A percentile compares a stretch with the other conserved stretches of the same genome.
Evolutionary conservation across 139 green algal species (phyloP).

Genomic region (Chloropicon primus): DNA sequence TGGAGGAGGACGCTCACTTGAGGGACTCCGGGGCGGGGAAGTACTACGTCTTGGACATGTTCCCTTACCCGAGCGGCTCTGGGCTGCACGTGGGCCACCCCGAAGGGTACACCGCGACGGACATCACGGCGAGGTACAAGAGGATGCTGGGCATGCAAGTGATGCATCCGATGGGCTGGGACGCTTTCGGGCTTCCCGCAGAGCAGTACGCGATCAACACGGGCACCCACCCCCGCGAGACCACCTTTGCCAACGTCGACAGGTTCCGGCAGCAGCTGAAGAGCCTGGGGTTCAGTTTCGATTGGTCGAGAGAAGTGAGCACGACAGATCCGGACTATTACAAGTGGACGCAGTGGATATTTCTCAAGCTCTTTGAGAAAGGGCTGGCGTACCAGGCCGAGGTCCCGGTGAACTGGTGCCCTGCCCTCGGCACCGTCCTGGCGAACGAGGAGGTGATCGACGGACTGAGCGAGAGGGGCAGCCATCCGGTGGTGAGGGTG

Average conservation of each 20-base stretch:
- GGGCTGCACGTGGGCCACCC: constrained; percentile 81
- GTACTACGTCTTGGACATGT: constrained; percentile 99
- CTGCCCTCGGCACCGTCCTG: constrained; percentile 86
- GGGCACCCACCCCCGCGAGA: constrained; percentile 78
- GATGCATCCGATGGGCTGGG: constrained; percentile 98
- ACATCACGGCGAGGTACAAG: constrained; percentile 96
- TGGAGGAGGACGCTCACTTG: constrained; percentile 74
- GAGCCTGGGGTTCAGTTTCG: constrained; percentile 86
- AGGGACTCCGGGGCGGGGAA: constrained; percentile 85
- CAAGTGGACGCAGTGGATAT: constrained; percentile 99
- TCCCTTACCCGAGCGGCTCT: constrained; percentile 84
- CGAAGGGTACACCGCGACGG: constrained; percentile 83
- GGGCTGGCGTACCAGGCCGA: constrained; percentile 95
- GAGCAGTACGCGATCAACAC: constrained; percentile 96
- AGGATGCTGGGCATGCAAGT: constrained; percentile 91
- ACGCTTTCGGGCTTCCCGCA: constrained; percentile 93
- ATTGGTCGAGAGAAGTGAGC: constrained; percentile 83
- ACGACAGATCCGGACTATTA: constrained; percentile 71
- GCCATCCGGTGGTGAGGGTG: constrained; percentile 74
- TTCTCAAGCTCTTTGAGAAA: constrained; percentile 82
- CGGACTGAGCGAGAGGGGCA: constrained; percentile 75
- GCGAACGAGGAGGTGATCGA: constrained; percentile 95
- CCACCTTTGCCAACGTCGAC: constrained; percentile 75
- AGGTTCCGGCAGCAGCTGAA: constrained; percentile 88
- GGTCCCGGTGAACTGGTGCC: constrained; percentile 98